Base-by-base conservation (phyloP, 345 rosid species). In the Excoecaria agallocha region DNA sequence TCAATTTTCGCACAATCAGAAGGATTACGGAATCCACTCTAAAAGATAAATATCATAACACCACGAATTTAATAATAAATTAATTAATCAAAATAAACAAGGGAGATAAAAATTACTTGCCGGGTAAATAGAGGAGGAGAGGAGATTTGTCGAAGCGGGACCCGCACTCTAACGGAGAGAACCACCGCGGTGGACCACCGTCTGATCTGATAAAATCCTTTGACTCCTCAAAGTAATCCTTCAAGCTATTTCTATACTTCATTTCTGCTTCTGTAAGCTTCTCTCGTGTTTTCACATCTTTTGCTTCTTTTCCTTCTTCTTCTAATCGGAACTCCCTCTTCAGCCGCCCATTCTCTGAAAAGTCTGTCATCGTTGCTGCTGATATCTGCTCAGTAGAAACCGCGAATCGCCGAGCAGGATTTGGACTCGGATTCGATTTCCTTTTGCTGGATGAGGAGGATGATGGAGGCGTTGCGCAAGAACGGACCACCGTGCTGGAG, bases 141-240 rank as follows among this genome's bases (percentile, higher is more conserved):
- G 91, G 91, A 66, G 85, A 85, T 58, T 69, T 52, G 9, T 20
- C 72, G 55, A 78, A 43, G 5, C 72, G 82, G 51, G 82, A 55
- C 9, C 73, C 62, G 35, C 86, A 84, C 52, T 87, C 88, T 54
- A 89, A 72, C 1, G 91, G 91, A 39, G 90, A 84, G 83, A 89
- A 86, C 91, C 94, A 89, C 68, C 94, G 85, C 46, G 94, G 91
- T 52, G 87, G 90, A 35, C 89, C 93, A 13, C 85, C 82, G 64
- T 82, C 89, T 12, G 88, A 71, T 70, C 78, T 52, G 22, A 84
- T 41, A 30, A 85, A 74, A 62, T 76, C 82, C 76, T 70, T 74
- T 0, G 85, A 75, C 70, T 82, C 86, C 5, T 79, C 83, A n/a
- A 85, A 74, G 67, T 76, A 86, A 38, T 84, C 90, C 48, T 77